Percentiles rank a stretch among this genome's conserved stretches.
phyloP scores from a whole-genome alignment of 495 filamentous ascomycete species.

The Aspergillus taichungensis region DNA sequence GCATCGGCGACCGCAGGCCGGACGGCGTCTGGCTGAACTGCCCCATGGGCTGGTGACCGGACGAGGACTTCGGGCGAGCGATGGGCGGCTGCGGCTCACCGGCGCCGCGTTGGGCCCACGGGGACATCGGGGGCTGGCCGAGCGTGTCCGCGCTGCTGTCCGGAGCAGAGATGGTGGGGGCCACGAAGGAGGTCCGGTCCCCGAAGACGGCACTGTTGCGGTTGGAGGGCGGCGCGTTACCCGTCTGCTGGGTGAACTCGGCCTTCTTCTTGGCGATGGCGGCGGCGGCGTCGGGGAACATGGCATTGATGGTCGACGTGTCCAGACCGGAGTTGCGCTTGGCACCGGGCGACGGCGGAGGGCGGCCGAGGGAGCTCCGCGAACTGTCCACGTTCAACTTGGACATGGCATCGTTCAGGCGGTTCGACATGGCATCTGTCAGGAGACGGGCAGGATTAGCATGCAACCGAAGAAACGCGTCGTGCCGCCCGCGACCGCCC shows the following conservation, averaged over 20 bases:
- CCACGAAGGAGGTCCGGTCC: constrained; percentile 67
- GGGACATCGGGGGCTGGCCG: constrained; percentile 58
- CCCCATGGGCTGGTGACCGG: constrained; percentile 86
- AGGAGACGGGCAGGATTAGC: not conserved
- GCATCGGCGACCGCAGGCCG: constrained; percentile 74
- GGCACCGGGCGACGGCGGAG: constrained; percentile 65
- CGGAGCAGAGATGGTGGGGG: constrained; percentile 67
- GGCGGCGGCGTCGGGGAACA: constrained; percentile 97
- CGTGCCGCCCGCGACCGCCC: constrained; percentile 1
- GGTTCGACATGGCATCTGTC: constrained; percentile 92
- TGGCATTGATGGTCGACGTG: constrained; percentile 88
- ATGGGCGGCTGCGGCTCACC: constrained; percentile 48
- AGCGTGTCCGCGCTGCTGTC: constrained; percentile 45
- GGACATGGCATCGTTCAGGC: constrained; percentile 94
- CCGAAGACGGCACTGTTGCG: constrained; percentile 85
- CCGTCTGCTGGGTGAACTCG: constrained; percentile 90
- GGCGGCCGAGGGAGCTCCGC: constrained; percentile 74
- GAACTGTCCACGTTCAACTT: constrained; percentile 81
- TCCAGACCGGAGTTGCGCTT: constrained; percentile 93
- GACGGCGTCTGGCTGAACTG: constrained; percentile 86
- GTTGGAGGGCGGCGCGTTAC: constrained; percentile 81
- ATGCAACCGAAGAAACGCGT: not conserved
- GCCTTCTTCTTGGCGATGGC: constrained; percentile 97
- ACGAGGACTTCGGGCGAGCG: constrained; percentile 80
- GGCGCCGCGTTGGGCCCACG: constrained; percentile 57